Evolutionary conservation across 495 filamentous ascomycete genomes (phyloP).

Genomic region (Hypomontagnella submonticulosa): DNA sequence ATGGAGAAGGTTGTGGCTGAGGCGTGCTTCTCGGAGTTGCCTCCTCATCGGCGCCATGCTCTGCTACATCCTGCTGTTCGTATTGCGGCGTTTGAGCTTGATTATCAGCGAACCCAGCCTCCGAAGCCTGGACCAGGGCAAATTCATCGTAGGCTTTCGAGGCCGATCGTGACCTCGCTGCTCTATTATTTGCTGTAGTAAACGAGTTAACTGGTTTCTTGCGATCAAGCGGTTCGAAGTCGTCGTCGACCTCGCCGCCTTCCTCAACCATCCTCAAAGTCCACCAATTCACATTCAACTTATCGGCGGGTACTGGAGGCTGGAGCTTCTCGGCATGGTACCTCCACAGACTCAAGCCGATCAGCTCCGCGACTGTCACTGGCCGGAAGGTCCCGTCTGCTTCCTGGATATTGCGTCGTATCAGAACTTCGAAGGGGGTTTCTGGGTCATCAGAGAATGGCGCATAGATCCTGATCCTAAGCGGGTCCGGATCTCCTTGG

Average conservation of each 20-base stretch:
- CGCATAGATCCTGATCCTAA: slow-evolving; percentile 86
- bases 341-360: slow-evolving; percentile 87
- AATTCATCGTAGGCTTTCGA: slow-evolving; percentile 94
- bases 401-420: slow-evolving; percentile 79
- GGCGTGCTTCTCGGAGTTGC: slow-evolving; percentile 56
- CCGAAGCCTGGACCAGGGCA: slow-evolving; percentile 83
- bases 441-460: slow-evolving; percentile 80
- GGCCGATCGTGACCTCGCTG: slow-evolving; percentile 74
- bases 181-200: slow-evolving; percentile 85
- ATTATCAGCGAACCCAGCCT: slow-evolving; percentile 81
- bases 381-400: slow-evolving; percentile 68
- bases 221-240: slow-evolving; percentile 88
- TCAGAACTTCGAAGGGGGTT: slow-evolving; percentile 78
- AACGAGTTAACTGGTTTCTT: slow-evolving; percentile 84
- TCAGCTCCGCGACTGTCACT: slow-evolving; percentile 88
- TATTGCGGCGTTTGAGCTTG: slow-evolving; percentile 76
- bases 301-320: slow-evolving; percentile 73
- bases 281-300: slow-evolving; percentile 91
- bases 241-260: slow-evolving; percentile 89
- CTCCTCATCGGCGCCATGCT: slow-evolving; percentile 52
- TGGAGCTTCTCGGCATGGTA: slow-evolving; percentile 84
- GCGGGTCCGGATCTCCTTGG: slow-evolving; percentile 81
- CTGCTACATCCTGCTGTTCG: slow-evolving; percentile 60
- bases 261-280: slow-evolving; percentile 91
- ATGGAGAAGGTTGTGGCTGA: slow-evolving; percentile 53